phyloP scores from a whole-genome alignment of 2,329 filamentous ascomycete genomes.

The Aspergillus sp. region DNA sequence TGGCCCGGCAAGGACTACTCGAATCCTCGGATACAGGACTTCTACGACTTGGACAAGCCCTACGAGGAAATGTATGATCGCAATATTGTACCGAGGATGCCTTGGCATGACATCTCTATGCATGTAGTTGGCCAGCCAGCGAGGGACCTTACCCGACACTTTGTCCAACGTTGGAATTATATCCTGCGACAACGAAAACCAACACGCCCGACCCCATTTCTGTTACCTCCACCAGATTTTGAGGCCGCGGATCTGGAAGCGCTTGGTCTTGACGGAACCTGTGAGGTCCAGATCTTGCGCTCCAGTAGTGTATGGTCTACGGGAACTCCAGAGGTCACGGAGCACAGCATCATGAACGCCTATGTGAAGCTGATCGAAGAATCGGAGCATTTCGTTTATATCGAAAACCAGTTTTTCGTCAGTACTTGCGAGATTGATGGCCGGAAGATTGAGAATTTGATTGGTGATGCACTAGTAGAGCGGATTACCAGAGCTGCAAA shows the following conservation, averaged over 20 bases:
- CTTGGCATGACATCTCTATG: slow-evolving; percentile 98
- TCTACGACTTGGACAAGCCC: slow-evolving; percentile 86
- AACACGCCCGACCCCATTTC: slow-evolving; percentile 86
- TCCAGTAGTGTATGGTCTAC: slow-evolving; percentile 91
- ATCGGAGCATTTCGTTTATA: slow-evolving; percentile 96
- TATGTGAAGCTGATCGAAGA: slow-evolving; percentile 94
- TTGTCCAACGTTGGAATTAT: slow-evolving; percentile 98
- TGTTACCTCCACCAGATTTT: slow-evolving; percentile 91
- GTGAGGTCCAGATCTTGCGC: slow-evolving; percentile 91
- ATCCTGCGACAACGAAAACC: slow-evolving; percentile 89
- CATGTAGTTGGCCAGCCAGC: slow-evolving; percentile 96
- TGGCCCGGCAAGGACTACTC: slow-evolving; percentile 99
- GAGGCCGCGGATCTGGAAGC: slow-evolving; percentile 80
- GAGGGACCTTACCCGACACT: slow-evolving; percentile 89
- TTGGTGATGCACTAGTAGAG: slow-evolving; percentile 91
- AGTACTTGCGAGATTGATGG: slow-evolving; percentile 87
- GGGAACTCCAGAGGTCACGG: slow-evolving; percentile 76
- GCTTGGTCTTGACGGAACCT: slow-evolving; percentile 87
- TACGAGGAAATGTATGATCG: slow-evolving; percentile 99
- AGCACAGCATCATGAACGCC: slow-evolving; percentile 93
- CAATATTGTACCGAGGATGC: slow-evolving; percentile 85
- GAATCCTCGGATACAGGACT: slow-evolving; percentile 92
- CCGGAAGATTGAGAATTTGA: slow-evolving; percentile 84
- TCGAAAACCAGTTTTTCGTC: slow-evolving; percentile 98
- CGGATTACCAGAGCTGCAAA: slow-evolving; percentile 81